These are phyloP conservation scores for Poteriospumella lacustris DNA, from an alignment of 108 stramenopile genomes.

Conservation along the genomic window DNA sequence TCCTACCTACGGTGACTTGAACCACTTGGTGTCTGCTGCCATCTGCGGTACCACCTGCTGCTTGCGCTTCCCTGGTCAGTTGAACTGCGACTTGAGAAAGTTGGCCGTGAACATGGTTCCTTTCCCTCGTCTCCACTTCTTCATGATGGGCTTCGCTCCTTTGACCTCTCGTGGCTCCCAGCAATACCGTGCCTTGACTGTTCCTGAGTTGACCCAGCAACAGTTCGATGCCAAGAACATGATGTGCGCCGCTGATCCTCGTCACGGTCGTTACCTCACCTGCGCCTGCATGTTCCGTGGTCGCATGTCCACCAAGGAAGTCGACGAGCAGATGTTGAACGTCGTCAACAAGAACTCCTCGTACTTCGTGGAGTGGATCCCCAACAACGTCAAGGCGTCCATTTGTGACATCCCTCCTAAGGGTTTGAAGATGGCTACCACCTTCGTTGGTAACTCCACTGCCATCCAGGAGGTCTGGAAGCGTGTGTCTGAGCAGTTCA, in stretches of 20 bases:
- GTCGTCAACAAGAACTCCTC: conserved; percentile 26
- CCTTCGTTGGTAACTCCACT: conserved; percentile 91
- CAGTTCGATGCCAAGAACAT: conserved; percentile 71
- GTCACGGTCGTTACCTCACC: conserved; percentile 67
- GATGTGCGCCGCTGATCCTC: conserved; percentile 71
- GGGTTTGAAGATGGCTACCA: conserved; percentile 41
- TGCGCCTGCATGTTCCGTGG: conserved; percentile 68
- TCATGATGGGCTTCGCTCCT: conserved; percentile 71
- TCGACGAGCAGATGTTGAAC: conserved; percentile 24
- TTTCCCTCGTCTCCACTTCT: conserved; percentile 74
- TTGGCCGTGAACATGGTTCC: conserved; percentile 72
- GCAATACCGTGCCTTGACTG: conserved; percentile 65
- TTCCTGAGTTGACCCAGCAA: conserved; percentile 70
- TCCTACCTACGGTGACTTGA: conserved; percentile 70
- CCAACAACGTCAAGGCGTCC: conserved; percentile 40
- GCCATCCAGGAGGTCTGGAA: conserved; percentile 87
- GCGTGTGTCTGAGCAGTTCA: conserved; percentile 80
- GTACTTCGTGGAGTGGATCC: conserved; percentile 41
- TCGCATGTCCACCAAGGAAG: conserved; percentile 44
- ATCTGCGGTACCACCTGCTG: conserved; percentile 69
- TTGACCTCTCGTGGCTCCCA: conserved; percentile 59
- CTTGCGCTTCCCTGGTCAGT: conserved; percentile 69
- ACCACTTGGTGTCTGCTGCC: conserved; percentile 68
- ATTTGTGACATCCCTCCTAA: conserved; percentile 35
- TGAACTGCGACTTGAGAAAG: conserved; percentile 74